Conservation (phyloP, 345 rosid genomes). For the Kandelia obovata region DNA sequence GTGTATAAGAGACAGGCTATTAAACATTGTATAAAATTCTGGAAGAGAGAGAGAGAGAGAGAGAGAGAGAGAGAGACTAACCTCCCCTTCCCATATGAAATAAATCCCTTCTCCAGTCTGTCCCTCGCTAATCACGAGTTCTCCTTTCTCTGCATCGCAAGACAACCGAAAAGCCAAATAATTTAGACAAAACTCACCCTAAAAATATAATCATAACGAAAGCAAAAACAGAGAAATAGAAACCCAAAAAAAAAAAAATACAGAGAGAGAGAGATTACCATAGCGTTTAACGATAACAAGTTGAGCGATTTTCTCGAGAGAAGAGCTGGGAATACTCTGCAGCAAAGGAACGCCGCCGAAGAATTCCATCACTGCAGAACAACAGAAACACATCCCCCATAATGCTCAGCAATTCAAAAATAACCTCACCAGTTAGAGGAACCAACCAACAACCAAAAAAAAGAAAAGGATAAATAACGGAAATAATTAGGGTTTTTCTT, state of each 20-base stretch:
- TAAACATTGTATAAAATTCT: not conserved
- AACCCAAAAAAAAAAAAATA: not conserved
- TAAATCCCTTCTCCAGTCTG: constrained; percentile 76
- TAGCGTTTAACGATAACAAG: constrained; percentile 45
- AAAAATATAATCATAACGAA: not conserved
- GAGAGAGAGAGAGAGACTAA: constrained; percentile 22
- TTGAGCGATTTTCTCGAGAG: constrained; percentile 59
- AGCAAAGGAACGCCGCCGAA: constrained; percentile 67
- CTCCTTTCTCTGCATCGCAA: constrained; percentile 58
- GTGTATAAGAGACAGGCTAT: too few relatives aligned
- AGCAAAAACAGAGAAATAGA: not conserved
- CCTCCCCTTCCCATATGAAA: constrained; percentile 92
- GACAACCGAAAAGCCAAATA: constrained; percentile 2
- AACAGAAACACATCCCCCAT: not conserved
- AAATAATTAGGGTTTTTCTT: too few relatives aligned
- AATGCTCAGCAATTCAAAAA: too few relatives aligned
- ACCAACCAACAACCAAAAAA: too few relatives aligned
- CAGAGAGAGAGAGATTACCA: constrained; percentile 30
- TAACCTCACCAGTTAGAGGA: too few relatives aligned
- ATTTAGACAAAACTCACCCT: not conserved
- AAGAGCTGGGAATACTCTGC: constrained; percentile 64
- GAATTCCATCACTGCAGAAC: constrained; percentile 60
- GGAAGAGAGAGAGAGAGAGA: constrained; percentile 8
- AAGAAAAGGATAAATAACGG: too few relatives aligned
- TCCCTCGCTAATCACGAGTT: constrained; percentile 63